phyloP scores from a whole-genome alignment of 2,329 filamentous ascomycete species.

The Atkinsonella hypoxylon region DNA sequence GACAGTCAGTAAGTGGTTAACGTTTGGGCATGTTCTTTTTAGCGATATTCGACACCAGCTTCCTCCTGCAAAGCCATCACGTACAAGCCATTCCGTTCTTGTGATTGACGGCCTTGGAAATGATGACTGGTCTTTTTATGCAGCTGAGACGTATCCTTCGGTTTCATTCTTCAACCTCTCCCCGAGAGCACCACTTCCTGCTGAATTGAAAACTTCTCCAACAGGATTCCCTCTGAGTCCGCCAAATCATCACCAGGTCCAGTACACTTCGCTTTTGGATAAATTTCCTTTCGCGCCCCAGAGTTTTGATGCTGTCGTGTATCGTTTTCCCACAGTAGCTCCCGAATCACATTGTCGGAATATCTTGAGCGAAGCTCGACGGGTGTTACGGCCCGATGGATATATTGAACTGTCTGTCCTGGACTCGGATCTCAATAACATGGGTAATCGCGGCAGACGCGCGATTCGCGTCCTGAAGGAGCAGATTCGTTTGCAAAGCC shows the following conservation, averaged over 20 bases:
- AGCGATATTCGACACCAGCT: slow-evolving; percentile 67
- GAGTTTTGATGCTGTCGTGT: slow-evolving; percentile 65
- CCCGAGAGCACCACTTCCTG: slow-evolving; percentile 38
- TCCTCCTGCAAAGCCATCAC: slow-evolving; percentile 24
- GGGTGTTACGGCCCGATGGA: slow-evolving; percentile 66
- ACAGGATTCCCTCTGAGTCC: slow-evolving; percentile 43
- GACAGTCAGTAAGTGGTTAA: slow-evolving; percentile 80
- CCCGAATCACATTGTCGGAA: slow-evolving; percentile 58
- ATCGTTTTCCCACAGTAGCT: slow-evolving; percentile 62
- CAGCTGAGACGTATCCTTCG: slow-evolving; percentile 64
- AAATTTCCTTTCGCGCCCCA: slow-evolving; percentile 66
- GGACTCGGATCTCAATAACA: slow-evolving; percentile 71
- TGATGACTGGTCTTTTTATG: slow-evolving; percentile 73
- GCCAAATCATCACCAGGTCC: slow-evolving; percentile 64
- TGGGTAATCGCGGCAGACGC: slow-evolving; percentile 60
- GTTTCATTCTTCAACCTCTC: slow-evolving; percentile 69
- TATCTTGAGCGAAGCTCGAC: slow-evolving; percentile 61
- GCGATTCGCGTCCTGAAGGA: slow-evolving; percentile 62
- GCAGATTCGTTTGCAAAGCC: slow-evolving; percentile 48
- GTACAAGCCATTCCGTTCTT: slow-evolving; percentile 49
- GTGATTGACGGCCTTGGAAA: slow-evolving; percentile 80
- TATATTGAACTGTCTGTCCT: slow-evolving; percentile 70
- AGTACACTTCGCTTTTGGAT: slow-evolving; percentile 48
- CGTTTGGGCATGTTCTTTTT: slow-evolving; percentile 73
- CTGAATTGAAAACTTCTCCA: slow-evolving; percentile 29